Base-by-base conservation (phyloP, 176 grass and related monocot genomes). In the Oropetium thomaeum region DNA sequence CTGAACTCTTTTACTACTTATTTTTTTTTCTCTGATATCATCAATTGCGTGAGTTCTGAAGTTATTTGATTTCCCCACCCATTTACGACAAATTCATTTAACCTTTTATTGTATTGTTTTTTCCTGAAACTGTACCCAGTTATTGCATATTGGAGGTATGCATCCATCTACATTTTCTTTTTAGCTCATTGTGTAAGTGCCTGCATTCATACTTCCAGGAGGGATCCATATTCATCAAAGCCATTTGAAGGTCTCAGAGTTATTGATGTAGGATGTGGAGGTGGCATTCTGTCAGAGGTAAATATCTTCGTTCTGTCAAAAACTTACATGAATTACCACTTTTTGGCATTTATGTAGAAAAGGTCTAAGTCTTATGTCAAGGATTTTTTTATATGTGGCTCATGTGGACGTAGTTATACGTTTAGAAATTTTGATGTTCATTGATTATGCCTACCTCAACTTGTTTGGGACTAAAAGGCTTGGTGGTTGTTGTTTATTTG, bases 221-320 rank as follows among this genome's bases (percentile, higher is more conserved):
- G 69, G 88, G 95, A 98, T 86, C 84, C 84, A 75, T 81, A 78
- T 89, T 94, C 88, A 31, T 80, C 82, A 32, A 93, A 80, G 77
- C 95, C 95, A 73, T 87, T 98, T 20, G 81, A 98, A 86, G 95
- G 89, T 35, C 88, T 98, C 70, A 94, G 76, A 73, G 86, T 98
- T 89, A 84, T 98, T 52, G 95, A 98, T 86, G 91, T 98, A 86
- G 95, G 95, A 89, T 98, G 95, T 76, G 95, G 95, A 47, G 95
- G 95, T 70, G 91, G 91, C 80, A 98, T 98, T 86, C 70, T 98
- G 17, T 87, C 91, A 72, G 91, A 98, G 90, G 95, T 98, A 85
- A 38, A 44, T 52, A 70, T 17, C 35, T 25, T 73, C 39, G 52
- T 10, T 52, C 33, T 26, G 20, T 35, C 44, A 49, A 27, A n/a